Base-by-base conservation (phyloP, 495 filamentous ascomycete species). In the Hypoxylon trugodes region DNA sequence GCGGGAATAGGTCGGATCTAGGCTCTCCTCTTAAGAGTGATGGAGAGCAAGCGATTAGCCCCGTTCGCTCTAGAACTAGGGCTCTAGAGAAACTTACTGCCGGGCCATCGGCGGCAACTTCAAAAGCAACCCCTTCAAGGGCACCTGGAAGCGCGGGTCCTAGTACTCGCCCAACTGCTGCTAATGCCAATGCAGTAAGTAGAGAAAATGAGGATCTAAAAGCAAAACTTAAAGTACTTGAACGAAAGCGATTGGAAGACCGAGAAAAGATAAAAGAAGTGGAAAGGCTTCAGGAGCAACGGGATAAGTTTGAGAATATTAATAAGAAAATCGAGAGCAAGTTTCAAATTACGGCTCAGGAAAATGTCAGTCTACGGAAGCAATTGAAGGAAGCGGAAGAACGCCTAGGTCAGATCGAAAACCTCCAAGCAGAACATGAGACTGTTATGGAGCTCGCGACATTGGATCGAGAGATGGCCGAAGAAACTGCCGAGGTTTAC, bases 401-500 rank as follows among this genome's bases (percentile, higher is more conserved):
- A 10, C 83, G 81, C 43, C 74, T 90, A 7, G 88, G 89, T 54
- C 79, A 88, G 45, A 72, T 95, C 7, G 91, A 94, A 60, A 77
- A 81, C 10, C 77, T 89, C 16, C 89, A 93, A 68, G 89, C 87
- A 0, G 92, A 97, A 48, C 86, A 95, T 74, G 95, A 97, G 13
- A 83, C 86, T 4, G 80, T 89, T 12, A 77, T 97, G 75, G 96
- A 98, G 78, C 88, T 96, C 77, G 91, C 91, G 13, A 88, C 89
- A 0, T 78, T 98, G 15, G 95, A 98, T 69, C 83, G 92, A 12
- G 94, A 98, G 74, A 97, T 98, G 92, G 96, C 95, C 1, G 94
- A 97, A 73, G 94, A 98, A 70, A 90, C 86, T 30, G 89, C 90
- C 4, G 95, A 98, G 61, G 83, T 85, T 13, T 79, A 88, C 26